Evolutionary conservation across 495 filamentous ascomycete species (phyloP).

Genomic region (Bryoglossum gracile): DNA sequence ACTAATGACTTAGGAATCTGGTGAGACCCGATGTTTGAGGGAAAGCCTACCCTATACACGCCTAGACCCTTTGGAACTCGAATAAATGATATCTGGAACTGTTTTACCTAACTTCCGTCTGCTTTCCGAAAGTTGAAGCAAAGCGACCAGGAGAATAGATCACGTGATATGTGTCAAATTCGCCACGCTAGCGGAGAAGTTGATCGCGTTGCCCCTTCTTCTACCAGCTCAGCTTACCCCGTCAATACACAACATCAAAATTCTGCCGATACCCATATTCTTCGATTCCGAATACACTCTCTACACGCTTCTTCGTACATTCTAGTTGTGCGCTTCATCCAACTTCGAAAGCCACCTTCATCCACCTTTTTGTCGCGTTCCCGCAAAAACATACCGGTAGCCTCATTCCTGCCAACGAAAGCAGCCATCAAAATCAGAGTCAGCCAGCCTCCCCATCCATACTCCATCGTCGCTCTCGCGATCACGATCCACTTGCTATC

Average conservation of each 20-base stretch:
- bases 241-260: neutral
- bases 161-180: too few relatives aligned
- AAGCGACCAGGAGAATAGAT: too few relatives aligned
- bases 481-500: constrained; percentile 13
- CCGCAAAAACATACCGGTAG: constrained; percentile 14
- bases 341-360: constrained; percentile 33
- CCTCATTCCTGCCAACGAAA: constrained; percentile 14
- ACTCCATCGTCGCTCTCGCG: constrained; percentile 5
- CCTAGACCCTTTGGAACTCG: too few relatives aligned
- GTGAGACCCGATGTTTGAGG: too few relatives aligned
- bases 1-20: too few relatives aligned
- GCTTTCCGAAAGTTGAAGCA: too few relatives aligned
- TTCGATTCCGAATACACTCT: constrained; percentile 15
- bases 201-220: too few relatives aligned
- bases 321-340: constrained; percentile 37
- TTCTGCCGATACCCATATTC: neutral
- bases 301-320: constrained; percentile 10
- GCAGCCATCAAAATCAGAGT: constrained; percentile 17
- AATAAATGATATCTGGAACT: too few relatives aligned
- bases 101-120: too few relatives aligned
- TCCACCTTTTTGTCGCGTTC: constrained; percentile 22
- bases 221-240: neutral
- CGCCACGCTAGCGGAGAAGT: too few relatives aligned
- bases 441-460: constrained; percentile 20
- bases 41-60: too few relatives aligned